These are phyloP conservation scores for Mycosphaerella sp. DNA, from an alignment of 2,329 filamentous ascomycete genomes.

Conservation along the genomic window DNA sequence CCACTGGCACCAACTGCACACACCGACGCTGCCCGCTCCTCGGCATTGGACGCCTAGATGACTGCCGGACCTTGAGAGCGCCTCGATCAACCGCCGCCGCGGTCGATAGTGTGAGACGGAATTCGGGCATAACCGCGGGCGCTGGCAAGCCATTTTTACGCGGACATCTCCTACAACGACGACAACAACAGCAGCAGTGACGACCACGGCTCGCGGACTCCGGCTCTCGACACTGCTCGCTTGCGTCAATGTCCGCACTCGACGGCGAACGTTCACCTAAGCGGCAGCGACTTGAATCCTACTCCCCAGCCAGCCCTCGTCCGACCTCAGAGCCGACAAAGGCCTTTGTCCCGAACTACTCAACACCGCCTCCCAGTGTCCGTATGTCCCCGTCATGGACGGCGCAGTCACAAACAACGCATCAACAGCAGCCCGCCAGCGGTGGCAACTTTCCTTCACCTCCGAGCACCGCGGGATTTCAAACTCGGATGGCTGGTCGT, in stretches of 20 bases:
- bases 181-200: not conserved
- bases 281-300: slow-evolving; percentile 36
- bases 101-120: slow-evolving; percentile 1
- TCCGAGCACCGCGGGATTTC: slow-evolving; percentile 36
- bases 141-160: slow-evolving; percentile 13
- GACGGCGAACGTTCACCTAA: slow-evolving; percentile 33
- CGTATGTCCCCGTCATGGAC: slow-evolving; percentile 42
- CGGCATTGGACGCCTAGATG: slow-evolving; percentile 1
- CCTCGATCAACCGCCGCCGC: slow-evolving; percentile 1
- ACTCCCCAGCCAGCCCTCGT: slow-evolving; percentile 36
- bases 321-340: slow-evolving; percentile 41
- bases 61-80: not conserved
- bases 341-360: slow-evolving; percentile 33
- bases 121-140: not conserved
- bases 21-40: not conserved
- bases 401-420: slow-evolving; percentile 26
- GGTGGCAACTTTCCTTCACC: slow-evolving; percentile 36
- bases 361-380: slow-evolving; percentile 43
- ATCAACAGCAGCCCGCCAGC: slow-evolving; percentile 16
- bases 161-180: slow-evolving; percentile 10
- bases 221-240: not conserved
- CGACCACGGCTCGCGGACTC: not conserved
- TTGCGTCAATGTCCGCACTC: slow-evolving; percentile 26
- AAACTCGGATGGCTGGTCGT: slow-evolving; percentile 24
- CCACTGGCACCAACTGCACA: not conserved